Conservation (phyloP, 768 basidiomycete species). For the Panaeolus cyanescens region DNA sequence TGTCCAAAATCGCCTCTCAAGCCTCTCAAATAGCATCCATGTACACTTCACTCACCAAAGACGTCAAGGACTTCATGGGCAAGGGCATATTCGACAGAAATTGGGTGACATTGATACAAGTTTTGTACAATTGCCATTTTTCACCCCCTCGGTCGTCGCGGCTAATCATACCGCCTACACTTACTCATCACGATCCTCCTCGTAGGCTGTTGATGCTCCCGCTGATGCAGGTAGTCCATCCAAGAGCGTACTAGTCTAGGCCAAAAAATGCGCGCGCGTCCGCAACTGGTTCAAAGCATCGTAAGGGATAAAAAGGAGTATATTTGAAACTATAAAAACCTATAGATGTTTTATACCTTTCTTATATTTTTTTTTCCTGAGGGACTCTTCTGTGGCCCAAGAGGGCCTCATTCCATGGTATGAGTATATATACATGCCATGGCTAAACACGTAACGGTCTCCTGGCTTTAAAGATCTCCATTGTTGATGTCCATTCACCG, state of each 20-base stretch:
- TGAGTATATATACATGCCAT: not conserved
- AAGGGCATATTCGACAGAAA: conserved; percentile 95
- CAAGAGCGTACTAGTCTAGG: too few species aligned
- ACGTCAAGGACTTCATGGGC: conserved; percentile 95
- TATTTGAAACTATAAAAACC: not conserved
- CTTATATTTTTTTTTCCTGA: not conserved
- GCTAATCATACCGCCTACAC: too few species aligned
- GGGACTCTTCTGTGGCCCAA: not conserved
- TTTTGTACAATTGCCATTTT: conserved; percentile 27
- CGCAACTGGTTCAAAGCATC: too few species aligned
- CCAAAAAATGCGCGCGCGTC: too few species aligned
- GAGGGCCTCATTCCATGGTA: not conserved
- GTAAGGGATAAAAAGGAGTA: too few species aligned
- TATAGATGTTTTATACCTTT: not conserved
- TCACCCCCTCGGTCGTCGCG: not conserved
- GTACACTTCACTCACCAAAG: conserved; percentile 84
- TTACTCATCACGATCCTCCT: too few species aligned
- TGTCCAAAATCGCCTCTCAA: conserved; percentile 85
- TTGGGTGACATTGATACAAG: conserved; percentile 89
- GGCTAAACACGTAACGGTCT: not conserved
- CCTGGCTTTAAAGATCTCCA: not conserved
- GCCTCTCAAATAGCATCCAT: conserved; percentile 75
- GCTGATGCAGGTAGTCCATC: too few species aligned
- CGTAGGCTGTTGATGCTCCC: too few species aligned
- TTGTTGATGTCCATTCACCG: not conserved